Conservation (phyloP, 371 early-diverging fungal genomes). For the Saksenaea oblongispora region DNA sequence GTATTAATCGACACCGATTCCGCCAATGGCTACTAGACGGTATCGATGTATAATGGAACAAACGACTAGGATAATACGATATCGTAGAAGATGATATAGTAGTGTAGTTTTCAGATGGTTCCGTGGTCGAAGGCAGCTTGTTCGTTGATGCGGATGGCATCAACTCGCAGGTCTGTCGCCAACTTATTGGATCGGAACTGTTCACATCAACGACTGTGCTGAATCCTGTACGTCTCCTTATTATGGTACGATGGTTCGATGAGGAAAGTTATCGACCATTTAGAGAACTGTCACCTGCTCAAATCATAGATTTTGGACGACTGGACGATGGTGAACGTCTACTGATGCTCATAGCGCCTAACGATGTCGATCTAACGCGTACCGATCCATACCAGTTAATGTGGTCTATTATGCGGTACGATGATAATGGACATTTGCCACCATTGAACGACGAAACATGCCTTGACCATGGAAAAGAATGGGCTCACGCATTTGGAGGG, state of each 20-base stretch:
- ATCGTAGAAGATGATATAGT: constrained; percentile 10
- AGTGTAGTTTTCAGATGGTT: constrained; percentile 36
- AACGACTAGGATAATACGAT: too few relatives aligned
- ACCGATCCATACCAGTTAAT: too few relatives aligned
- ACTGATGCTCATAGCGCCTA: too few relatives aligned
- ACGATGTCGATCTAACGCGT: too few relatives aligned
- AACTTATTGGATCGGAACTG: constrained; percentile 13
- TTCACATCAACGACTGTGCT: constrained; percentile 11
- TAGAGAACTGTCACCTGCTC: background rate
- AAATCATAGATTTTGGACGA: background rate
- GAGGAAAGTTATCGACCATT: constrained; percentile 1
- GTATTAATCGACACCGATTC: constrained; percentile 28
- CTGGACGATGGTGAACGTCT: too few relatives aligned
- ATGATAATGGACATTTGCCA: too few relatives aligned
- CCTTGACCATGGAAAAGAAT: too few relatives aligned
- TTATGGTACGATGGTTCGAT: constrained; percentile 1
- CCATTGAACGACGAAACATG: too few relatives aligned
- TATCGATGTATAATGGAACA: constrained; percentile 24
- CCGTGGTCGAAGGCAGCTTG: constrained; percentile 14
- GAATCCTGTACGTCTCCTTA: constrained; percentile 11
- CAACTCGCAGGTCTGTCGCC: constrained; percentile 20
- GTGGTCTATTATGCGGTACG: too few relatives aligned
- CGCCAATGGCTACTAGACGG: constrained; percentile 23
- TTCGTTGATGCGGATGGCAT: constrained; percentile 33
- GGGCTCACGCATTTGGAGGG: too few relatives aligned